Evolutionary conservation across 495 filamentous ascomycete species (phyloP).

Genomic region (Hypoxylon lienhwacheense): DNA sequence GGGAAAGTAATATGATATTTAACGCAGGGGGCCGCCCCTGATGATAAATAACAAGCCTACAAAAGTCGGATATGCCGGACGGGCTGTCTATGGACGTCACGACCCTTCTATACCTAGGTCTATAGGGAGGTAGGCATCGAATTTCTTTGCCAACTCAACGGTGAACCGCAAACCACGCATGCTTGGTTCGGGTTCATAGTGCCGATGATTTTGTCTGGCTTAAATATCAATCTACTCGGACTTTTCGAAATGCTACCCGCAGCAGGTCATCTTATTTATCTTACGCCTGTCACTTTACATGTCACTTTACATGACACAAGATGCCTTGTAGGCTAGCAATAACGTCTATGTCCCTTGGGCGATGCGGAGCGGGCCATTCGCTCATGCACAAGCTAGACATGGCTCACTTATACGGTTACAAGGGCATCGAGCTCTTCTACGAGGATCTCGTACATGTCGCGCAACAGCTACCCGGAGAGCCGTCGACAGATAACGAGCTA

Average conservation of each 20-base stretch:
- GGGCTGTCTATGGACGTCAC: neutral
- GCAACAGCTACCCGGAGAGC: constrained; percentile 33
- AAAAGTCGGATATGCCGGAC: neutral
- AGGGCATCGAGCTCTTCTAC: constrained; percentile 77
- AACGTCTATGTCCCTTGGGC: constrained; percentile 74
- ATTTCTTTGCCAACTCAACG: neutral
- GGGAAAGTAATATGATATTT: constrained; percentile 11
- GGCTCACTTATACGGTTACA: constrained; percentile 65
- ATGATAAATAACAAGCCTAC: neutral
- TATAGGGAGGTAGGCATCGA: no score
- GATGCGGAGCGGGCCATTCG: constrained; percentile 56
- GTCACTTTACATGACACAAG: neutral
- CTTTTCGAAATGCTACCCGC: neutral
- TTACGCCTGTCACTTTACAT: neutral
- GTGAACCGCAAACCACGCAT: neutral
- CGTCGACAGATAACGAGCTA: constrained; percentile 50
- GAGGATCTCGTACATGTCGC: constrained; percentile 74
- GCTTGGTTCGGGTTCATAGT: no score
- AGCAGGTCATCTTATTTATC: neutral
- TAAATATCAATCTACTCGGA: neutral
- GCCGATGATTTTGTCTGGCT: neutral
- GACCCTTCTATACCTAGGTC: no score
- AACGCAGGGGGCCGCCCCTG: constrained; percentile 32
- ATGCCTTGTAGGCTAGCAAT: constrained; percentile 56
- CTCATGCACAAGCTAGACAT: constrained; percentile 66